A percentile compares a stretch with the other conserved stretches of the same genome.
Evolutionary conservation across 2,329 filamentous ascomycete species (phyloP).

Genomic region (Calonectria naviculata): DNA sequence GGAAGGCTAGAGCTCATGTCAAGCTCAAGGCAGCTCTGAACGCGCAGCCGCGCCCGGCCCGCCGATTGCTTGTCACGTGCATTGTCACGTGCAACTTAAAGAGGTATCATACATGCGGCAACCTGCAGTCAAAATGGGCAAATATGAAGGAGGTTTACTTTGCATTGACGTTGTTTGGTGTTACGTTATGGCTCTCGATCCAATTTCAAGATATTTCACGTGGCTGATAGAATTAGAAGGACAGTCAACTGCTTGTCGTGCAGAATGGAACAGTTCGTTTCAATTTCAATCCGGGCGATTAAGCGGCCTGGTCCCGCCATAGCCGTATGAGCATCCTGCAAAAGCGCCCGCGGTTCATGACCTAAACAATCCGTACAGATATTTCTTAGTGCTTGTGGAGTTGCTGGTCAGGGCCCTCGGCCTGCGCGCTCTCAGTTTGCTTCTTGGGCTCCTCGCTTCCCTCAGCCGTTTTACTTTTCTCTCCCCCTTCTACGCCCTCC

Average conservation of each 20-base stretch:
- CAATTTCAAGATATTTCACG: not conserved
- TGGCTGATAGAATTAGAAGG: not conserved
- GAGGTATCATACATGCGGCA: not conserved
- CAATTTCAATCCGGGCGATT: conserved; percentile 2
- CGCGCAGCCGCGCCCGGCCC: conserved; percentile 50
- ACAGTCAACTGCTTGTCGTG: not conserved
- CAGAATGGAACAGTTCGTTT: conserved; percentile 16
- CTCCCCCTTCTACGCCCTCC: conserved; percentile 29
- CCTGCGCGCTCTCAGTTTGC: conserved; percentile 34
- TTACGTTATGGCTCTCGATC: not conserved
- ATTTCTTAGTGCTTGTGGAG: conserved; percentile 32
- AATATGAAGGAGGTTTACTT: not conserved
- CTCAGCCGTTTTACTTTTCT: not conserved
- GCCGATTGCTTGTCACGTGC: conserved; percentile 15
- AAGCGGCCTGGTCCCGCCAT: conserved; percentile 38
- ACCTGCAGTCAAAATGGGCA: conserved; percentile 15
- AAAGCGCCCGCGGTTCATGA: conserved; percentile 9
- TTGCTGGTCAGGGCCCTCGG: conserved; percentile 27
- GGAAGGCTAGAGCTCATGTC: conserved; percentile 50
- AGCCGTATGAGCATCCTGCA: conserved; percentile 14
- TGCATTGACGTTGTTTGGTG: too few species aligned
- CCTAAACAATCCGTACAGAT: conserved; percentile 21
- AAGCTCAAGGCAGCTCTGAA: conserved; percentile 61
- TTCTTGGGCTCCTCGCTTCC: conserved; percentile 35
- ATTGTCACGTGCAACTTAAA: conserved; percentile 21